These are phyloP conservation scores for Globisporangium solare DNA, from an alignment of 352 stramenopile genomes.

Conservation along the genomic window DNA sequence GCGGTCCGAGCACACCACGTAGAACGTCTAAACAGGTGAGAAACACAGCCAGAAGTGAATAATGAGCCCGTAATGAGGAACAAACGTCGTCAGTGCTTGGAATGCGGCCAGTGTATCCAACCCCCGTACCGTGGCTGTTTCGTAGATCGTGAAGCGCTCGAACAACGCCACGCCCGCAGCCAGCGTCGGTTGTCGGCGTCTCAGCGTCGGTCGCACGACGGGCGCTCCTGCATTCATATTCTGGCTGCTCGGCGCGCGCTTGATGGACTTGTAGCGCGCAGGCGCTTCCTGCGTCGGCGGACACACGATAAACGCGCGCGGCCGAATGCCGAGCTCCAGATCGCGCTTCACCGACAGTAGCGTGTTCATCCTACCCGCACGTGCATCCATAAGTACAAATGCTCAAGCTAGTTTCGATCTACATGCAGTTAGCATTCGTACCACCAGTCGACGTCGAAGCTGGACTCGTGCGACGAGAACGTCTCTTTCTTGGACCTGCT, in stretches of 20 bases:
- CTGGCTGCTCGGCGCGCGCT: constrained; percentile 13
- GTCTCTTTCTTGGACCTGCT: constrained; percentile 74
- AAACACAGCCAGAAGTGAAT: neutral
- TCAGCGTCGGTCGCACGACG: constrained; percentile 30
- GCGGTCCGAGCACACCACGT: constrained; percentile 81
- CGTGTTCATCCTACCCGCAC: constrained; percentile 60
- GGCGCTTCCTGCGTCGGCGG: constrained; percentile 34
- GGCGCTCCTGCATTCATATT: constrained; percentile 10
- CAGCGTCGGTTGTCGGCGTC: constrained; percentile 62
- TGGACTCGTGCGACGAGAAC: constrained; percentile 80
- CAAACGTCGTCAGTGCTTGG: too few relatives aligned
- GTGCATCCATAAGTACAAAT: neutral
- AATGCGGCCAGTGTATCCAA: too few relatives aligned
- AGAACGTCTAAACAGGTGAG: constrained; percentile 32
- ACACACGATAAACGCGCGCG: constrained; percentile 58
- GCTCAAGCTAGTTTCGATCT: neutral
- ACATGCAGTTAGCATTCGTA: constrained; percentile 22
- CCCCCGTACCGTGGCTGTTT: constrained; percentile 40
- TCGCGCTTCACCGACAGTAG: constrained; percentile 75
- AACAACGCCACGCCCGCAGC: constrained; percentile 59
- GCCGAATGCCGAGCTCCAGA: constrained; percentile 55
- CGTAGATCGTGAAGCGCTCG: constrained; percentile 84
- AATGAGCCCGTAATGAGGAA: neutral
- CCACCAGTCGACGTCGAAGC: constrained; percentile 87
- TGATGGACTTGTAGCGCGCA: constrained; percentile 15